A percentile compares a stretch with the other conserved stretches of the same genome.
Conservation (phyloP, 2,329 filamentous ascomycete genomes). For the Paecilomyces dactylethromorphus region DNA sequence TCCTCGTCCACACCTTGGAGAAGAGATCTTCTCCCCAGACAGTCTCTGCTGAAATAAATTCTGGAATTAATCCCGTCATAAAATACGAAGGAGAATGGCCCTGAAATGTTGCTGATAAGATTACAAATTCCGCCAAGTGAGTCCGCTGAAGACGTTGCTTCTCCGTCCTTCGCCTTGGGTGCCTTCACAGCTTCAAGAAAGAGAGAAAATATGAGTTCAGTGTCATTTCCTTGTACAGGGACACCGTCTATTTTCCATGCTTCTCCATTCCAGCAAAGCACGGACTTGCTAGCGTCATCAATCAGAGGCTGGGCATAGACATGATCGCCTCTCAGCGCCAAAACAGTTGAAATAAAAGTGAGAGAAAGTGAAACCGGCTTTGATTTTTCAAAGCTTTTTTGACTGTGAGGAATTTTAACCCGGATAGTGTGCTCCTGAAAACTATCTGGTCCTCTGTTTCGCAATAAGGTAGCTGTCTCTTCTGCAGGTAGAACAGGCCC, state of each 20-base stretch:
- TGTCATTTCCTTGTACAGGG: conserved; percentile 67
- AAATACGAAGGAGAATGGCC: conserved; percentile 87
- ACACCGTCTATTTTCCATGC: conserved; percentile 68
- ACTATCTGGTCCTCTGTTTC: conserved; percentile 40
- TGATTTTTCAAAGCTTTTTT: neutral
- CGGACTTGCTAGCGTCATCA: conserved; percentile 50
- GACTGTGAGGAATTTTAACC: conserved; percentile 4
- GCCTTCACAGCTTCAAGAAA: conserved; percentile 42
- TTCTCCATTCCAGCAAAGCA: conserved; percentile 96
- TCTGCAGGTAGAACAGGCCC: conserved; percentile 22
- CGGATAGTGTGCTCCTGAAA: conserved; percentile 24
- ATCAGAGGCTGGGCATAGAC: conserved; percentile 68
- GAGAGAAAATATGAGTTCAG: conserved; percentile 58
- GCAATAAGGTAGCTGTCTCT: conserved; percentile 27
- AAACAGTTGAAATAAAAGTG: conserved; percentile 72
- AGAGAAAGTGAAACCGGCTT: conserved; percentile 38
- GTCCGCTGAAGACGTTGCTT: conserved; percentile 2
- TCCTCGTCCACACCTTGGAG: conserved; percentile 48
- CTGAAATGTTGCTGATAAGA: conserved; percentile 58
- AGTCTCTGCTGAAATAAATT: conserved; percentile 80
- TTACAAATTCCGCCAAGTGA: conserved; percentile 26
- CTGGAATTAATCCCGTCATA: conserved; percentile 57
- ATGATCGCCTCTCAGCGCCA: conserved; percentile 75
- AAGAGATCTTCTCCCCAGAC: conserved; percentile 78
- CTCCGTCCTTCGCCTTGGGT: neutral